A percentile compares a stretch with the other conserved stretches of the same genome.
Conservation (phyloP, 169 alveolate genomes). For the Miamiensis avidus region DNA sequence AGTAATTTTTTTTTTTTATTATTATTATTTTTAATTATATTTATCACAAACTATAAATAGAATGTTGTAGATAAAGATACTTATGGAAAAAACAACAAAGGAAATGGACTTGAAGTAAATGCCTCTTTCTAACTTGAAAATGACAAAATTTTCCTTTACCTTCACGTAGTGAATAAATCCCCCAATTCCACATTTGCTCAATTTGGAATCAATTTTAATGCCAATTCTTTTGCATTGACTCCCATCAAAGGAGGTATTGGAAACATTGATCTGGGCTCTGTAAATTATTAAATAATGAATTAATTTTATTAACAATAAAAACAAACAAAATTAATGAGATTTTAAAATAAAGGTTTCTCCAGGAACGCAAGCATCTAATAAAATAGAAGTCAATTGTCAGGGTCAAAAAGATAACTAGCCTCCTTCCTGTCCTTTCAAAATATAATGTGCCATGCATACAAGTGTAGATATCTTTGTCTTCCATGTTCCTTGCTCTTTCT, state of each 20-base stretch:
- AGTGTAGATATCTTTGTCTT: conserved; percentile 61
- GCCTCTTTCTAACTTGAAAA: conserved; percentile 55
- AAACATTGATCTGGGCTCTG: neutral
- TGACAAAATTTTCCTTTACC: conserved; percentile 42
- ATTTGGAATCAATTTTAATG: conserved; percentile 63
- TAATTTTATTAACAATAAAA: neutral
- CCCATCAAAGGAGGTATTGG: conserved; percentile 8
- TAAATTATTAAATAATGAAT: neutral
- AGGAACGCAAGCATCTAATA: conserved; percentile 2
- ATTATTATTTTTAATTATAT: conserved; percentile 1
- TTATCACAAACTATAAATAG: neutral
- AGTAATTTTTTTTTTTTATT: neutral
- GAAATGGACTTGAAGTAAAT: conserved; percentile 53
- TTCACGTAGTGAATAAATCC: conserved; percentile 46
- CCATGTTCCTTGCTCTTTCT: conserved; percentile 62
- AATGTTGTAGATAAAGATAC: conserved; percentile 40
- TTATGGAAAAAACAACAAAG: conserved; percentile 31
- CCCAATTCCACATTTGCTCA: conserved; percentile 33
- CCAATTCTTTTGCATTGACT: conserved; percentile 59
- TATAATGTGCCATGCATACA: conserved; percentile 60
- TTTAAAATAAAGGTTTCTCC: conserved; percentile 15
- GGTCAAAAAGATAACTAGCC: conserved; percentile 51
- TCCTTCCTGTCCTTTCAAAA: conserved; percentile 54
- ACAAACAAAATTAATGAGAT: neutral
- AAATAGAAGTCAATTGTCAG: conserved; percentile 4